Conservation (phyloP, 2,329 filamentous ascomycete genomes). For the Hypocrella siamensis region DNA sequence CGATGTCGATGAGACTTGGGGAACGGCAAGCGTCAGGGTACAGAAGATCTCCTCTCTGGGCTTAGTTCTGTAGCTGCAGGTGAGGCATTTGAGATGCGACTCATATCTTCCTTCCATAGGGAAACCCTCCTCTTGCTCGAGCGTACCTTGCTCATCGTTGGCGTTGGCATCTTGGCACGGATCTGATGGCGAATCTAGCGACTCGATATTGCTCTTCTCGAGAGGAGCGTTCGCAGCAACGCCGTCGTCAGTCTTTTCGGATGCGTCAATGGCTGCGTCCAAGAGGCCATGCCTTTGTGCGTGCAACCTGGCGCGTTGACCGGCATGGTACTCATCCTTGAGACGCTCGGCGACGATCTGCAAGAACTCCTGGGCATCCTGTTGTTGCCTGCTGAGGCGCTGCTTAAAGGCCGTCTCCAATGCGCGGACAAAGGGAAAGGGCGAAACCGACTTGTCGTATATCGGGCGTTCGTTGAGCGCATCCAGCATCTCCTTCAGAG, state of each 20-base stretch:
- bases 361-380: slow-evolving; percentile 94
- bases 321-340: slow-evolving; percentile 87
- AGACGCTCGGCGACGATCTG: slow-evolving; percentile 86
- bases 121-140: slow-evolving; percentile 58
- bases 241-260: background rate
- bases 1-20: slow-evolving; percentile 64
- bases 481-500: slow-evolving; percentile 85
- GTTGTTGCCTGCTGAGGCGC: slow-evolving; percentile 83
- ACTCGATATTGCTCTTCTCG: no score
- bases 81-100: slow-evolving; percentile 88
- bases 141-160: no score
- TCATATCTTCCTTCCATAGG: slow-evolving; percentile 85
- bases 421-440: slow-evolving; percentile 65
- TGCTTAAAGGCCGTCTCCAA: slow-evolving; percentile 79
- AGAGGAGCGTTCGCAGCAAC: no score
- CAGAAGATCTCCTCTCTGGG: slow-evolving; percentile 76
- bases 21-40: slow-evolving; percentile 82
- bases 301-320: slow-evolving; percentile 52
- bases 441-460: slow-evolving; percentile 84
- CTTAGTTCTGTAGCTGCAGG: slow-evolving; percentile 78
- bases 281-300: slow-evolving; percentile 22
- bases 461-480: slow-evolving; percentile 85
- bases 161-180: background rate
- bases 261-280: slow-evolving; percentile 3
- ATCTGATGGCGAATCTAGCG: no score